Evolutionary conservation across 2,329 filamentous ascomycete genomes (phyloP), one percentile per base, ranked within the genome.

Genomic region (Orbilia oligospora): DNA sequence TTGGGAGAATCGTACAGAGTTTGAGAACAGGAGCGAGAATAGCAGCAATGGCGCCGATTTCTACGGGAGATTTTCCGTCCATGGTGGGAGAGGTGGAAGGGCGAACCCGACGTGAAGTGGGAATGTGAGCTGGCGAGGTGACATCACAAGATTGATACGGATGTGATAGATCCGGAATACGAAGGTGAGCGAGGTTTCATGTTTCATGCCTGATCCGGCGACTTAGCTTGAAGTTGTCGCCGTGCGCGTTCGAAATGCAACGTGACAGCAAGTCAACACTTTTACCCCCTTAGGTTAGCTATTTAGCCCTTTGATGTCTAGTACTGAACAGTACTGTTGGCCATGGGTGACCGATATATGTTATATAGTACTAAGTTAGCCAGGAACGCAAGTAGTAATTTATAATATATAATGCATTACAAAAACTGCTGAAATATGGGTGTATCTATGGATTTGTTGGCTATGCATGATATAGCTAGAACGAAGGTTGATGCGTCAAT

Each of bases 31-130:
- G 73, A n/a, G 61, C 27, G 12, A 77, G 73, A 20, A 77, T 51
- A n/a, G 73, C 67, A 44, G 67, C 63, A 27, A 77, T 61, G 18
- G 72, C 66, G 16, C 67, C 66, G 36, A 44, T 49, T 71, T 76
- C 72, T 24, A 53, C 44, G 48, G 55, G 8, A 12, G 53, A 36
- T 30, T 48, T 51, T 18, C 56, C 56, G 16, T 76, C 65, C 66
- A 66, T 76, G 4, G 64, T 49, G 33, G 22, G 9, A 22, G 22
- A 27, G 16, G 48, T 20, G 58, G 38, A 10, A 36, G 51, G 38
- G n/a, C 14, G 22, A 61, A 36, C 41, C 66, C 41, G 22, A 24
- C 53, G 55, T 36, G 55, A 36, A 38, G 24, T 46, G 61, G 36
- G 46, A 72, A 36, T 30, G 48, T 22, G 36, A 49, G 58, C 46